phyloP scores from a whole-genome alignment of 2,329 filamentous ascomycete genomes.

The Penicillium sp. region DNA sequence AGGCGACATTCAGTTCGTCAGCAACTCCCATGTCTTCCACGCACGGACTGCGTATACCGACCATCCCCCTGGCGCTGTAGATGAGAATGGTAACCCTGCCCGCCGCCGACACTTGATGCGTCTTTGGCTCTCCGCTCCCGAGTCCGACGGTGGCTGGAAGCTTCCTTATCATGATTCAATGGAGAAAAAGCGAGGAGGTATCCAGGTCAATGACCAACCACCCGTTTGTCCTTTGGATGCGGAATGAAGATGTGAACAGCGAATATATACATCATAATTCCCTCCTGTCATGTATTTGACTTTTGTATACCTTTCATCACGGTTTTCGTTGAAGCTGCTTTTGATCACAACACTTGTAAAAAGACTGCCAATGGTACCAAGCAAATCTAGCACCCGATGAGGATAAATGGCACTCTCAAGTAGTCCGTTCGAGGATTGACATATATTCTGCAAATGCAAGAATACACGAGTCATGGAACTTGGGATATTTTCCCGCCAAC shows the following conservation, averaged over 20 bases:
- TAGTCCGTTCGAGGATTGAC: too few species aligned
- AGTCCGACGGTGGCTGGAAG: slow-evolving; percentile 29
- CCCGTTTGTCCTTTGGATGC: slow-evolving; percentile 28
- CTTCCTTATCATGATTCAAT: slow-evolving; percentile 25
- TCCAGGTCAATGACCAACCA: slow-evolving; percentile 27
- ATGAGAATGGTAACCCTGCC: slow-evolving; percentile 19
- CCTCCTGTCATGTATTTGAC: background rate
- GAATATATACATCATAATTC: background rate
- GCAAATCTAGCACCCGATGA: too few species aligned
- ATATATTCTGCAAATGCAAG: too few species aligned
- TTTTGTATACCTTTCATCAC: background rate
- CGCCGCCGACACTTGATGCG: slow-evolving; percentile 29
- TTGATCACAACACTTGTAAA: background rate
- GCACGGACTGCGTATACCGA: slow-evolving; percentile 29
- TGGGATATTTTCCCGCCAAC: too few species aligned
- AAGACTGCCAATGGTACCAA: too few species aligned
- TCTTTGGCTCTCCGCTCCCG: slow-evolving; percentile 26
- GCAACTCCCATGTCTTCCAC: slow-evolving; percentile 29
- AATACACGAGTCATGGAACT: too few species aligned
- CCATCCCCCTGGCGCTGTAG: slow-evolving; percentile 22
- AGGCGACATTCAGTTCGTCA: slow-evolving; percentile 30
- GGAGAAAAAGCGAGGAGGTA: slow-evolving; percentile 30
- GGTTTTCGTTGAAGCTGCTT: background rate
- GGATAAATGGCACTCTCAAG: too few species aligned
- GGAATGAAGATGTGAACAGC: slow-evolving; percentile 12